Conservation (phyloP, 177 flowering plant species). For the Tripterygium wilfordii region DNA sequence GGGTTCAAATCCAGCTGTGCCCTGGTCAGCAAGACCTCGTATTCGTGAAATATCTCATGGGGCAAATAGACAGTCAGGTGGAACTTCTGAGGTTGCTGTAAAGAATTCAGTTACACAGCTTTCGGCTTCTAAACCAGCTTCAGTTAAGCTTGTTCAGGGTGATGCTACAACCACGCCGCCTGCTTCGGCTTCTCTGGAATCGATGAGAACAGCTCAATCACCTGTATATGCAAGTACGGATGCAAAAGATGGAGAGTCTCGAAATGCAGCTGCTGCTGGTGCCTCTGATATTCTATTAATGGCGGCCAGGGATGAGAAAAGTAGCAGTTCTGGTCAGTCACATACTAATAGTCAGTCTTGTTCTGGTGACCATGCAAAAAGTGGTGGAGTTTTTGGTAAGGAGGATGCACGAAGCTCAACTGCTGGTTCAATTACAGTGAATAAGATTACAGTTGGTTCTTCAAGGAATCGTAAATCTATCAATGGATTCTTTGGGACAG, state of each 20-base stretch:
- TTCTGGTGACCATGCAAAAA: slow-evolving; percentile 68
- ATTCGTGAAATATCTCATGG: slow-evolving; percentile 56
- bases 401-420: slow-evolving; percentile 77
- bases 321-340: slow-evolving; percentile 87
- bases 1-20: slow-evolving; percentile 47
- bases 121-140: slow-evolving; percentile 44
- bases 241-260: slow-evolving; percentile 42
- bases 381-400: slow-evolving; percentile 39
- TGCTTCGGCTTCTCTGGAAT: slow-evolving; percentile 35
- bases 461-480: slow-evolving; percentile 57
- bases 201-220: slow-evolving; percentile 31
- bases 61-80: slow-evolving; percentile 43
- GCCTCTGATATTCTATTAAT: slow-evolving; percentile 45
- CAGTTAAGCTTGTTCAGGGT: slow-evolving; percentile 42
- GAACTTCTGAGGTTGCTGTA: slow-evolving; percentile 47
- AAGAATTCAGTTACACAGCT: slow-evolving; percentile 52
- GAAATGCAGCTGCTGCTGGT: slow-evolving; percentile 21
- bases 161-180: slow-evolving; percentile 37
- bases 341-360: slow-evolving; percentile 77
- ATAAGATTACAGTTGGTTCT: slow-evolving; percentile 35
- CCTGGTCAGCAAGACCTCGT: slow-evolving; percentile 58
- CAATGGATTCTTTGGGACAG: slow-evolving; percentile 43
- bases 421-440: slow-evolving; percentile 47
- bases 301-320: slow-evolving; percentile 62
- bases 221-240: slow-evolving; percentile 25